Percentiles rank a stretch among this genome's conserved stretches.
Evolutionary conservation across 768 basidiomycete genomes (phyloP).

Genomic region (Lactifluus echinatus): DNA sequence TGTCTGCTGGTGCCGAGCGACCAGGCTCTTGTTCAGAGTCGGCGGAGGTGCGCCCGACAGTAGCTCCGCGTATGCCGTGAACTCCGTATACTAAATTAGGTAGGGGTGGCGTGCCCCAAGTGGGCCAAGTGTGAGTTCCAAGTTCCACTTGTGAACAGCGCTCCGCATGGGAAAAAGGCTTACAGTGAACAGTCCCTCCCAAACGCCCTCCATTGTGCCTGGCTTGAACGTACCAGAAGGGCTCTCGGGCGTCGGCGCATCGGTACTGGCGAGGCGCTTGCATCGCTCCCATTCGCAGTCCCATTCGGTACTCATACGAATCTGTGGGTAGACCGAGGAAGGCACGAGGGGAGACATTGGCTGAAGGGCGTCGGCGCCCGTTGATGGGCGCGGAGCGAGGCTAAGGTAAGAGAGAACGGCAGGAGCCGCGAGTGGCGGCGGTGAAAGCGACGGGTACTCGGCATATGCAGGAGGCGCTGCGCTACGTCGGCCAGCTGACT

Average conservation of each 20-base stretch:
- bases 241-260: slow-evolving; percentile 27
- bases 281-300: slow-evolving; percentile 63
- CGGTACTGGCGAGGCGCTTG: slow-evolving; percentile 26
- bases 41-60: slow-evolving; percentile 59
- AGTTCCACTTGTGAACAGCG: neutral
- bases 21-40: slow-evolving; percentile 60
- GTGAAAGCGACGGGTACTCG: slow-evolving; percentile 36
- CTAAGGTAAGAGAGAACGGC: slow-evolving; percentile 66
- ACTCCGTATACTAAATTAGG: slow-evolving; percentile 60
- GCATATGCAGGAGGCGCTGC: slow-evolving; percentile 24
- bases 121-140: no score
- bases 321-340: slow-evolving; percentile 18
- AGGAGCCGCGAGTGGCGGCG: slow-evolving; percentile 57
- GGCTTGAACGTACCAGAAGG: slow-evolving; percentile 44
- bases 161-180: slow-evolving; percentile 22
- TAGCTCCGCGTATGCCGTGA: slow-evolving; percentile 72
- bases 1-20: slow-evolving; percentile 81
- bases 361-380: slow-evolving; percentile 21
- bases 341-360: slow-evolving; percentile 24
- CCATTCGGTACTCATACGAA: slow-evolving; percentile 46
- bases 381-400: slow-evolving; percentile 31
- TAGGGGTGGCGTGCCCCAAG: neutral
- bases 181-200: slow-evolving; percentile 76
- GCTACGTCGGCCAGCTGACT: slow-evolving; percentile 4
- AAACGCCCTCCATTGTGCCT: slow-evolving; percentile 66